Evolutionary conservation across 495 filamentous ascomycete species (phyloP).

Genomic region (Daldinia loculata): DNA sequence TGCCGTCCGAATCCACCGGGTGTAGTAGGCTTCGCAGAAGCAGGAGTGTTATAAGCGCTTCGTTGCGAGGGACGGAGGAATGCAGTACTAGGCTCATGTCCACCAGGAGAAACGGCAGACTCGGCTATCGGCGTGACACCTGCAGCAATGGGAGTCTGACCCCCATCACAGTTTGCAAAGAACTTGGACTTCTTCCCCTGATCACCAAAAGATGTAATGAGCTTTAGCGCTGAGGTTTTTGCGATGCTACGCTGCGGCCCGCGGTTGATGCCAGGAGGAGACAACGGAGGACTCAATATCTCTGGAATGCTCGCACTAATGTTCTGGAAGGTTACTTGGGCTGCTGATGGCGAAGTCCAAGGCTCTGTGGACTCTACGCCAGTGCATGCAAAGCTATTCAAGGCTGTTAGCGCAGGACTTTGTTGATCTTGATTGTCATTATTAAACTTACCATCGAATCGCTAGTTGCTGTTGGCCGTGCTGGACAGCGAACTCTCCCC

Average conservation of each 20-base stretch:
- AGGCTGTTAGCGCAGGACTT: slow-evolving; percentile 11
- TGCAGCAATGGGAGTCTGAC: slow-evolving; percentile 78
- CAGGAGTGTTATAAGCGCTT: slow-evolving; percentile 68
- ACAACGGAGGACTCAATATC: slow-evolving; percentile 67
- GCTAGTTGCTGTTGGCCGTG: slow-evolving; percentile 89
- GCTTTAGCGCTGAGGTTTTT: slow-evolving; percentile 86
- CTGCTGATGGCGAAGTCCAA: slow-evolving; percentile 83
- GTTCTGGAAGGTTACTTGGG: slow-evolving; percentile 68
- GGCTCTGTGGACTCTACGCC: slow-evolving; percentile 77
- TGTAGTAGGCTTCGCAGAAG: slow-evolving; percentile 76
- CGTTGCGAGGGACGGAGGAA: slow-evolving; percentile 69
- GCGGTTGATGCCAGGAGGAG: slow-evolving; percentile 57
- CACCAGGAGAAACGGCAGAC: slow-evolving; percentile 81
- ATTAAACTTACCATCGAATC: slow-evolving; percentile 73
- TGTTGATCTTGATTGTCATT: neutral
- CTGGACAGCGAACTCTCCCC: slow-evolving; percentile 91
- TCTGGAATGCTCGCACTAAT: slow-evolving; percentile 59
- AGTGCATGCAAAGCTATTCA: slow-evolving; percentile 75
- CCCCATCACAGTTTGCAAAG: slow-evolving; percentile 71
- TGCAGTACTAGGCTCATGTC: slow-evolving; percentile 68
- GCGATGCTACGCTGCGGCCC: slow-evolving; percentile 67
- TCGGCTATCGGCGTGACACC: slow-evolving; percentile 91
- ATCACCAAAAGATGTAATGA: slow-evolving; percentile 88
- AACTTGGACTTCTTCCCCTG: slow-evolving; percentile 69
- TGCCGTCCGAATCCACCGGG: slow-evolving; percentile 73